These are phyloP conservation scores for Alopecurus myosuroides DNA, from an alignment of 176 grass and related monocot species.

Conservation along the genomic window DNA sequence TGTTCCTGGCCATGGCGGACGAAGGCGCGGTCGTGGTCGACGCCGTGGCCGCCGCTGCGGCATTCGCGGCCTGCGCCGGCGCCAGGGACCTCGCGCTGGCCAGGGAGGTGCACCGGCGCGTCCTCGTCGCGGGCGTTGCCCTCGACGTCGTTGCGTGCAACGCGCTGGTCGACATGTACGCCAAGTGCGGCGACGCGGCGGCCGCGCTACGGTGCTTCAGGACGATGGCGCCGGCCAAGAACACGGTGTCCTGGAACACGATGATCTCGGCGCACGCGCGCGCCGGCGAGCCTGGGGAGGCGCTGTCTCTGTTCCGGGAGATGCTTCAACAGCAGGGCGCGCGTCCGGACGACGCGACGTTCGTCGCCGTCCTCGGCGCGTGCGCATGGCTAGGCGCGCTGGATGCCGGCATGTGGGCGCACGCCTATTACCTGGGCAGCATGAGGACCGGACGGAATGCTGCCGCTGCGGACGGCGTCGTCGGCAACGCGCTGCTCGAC, in stretches of 20 bases:
- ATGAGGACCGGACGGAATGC: neutral
- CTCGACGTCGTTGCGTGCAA: conserved; percentile 66
- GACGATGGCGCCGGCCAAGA: conserved; percentile 22
- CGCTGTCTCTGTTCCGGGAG: conserved; percentile 34
- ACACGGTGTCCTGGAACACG: conserved; percentile 70
- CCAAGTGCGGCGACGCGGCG: conserved; percentile 55
- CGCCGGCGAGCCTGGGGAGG: conserved; percentile 11
- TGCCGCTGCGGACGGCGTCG: neutral
- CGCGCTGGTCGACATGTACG: conserved; percentile 71
- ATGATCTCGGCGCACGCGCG: conserved; percentile 42
- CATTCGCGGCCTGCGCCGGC: conserved; percentile 53
- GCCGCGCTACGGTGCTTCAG: conserved; percentile 44
- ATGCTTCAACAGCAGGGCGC: conserved; percentile 39
- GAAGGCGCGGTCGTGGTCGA: neutral
- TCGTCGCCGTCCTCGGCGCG: conserved; percentile 43
- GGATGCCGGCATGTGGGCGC: conserved; percentile 56
- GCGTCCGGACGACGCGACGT: conserved; percentile 38
- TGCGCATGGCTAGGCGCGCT: conserved; percentile 63
- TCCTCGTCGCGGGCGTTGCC: neutral
- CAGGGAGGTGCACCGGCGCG: conserved; percentile 42
- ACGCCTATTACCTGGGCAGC: conserved; percentile 42
- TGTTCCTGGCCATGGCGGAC: conserved; percentile 31
- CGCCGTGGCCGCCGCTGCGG: conserved; percentile 30
- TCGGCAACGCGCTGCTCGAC: conserved; percentile 64
- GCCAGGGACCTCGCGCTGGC: conserved; percentile 28